Conservation (phyloP, 2,329 filamentous ascomycete species). For the Nothomitra cinnamomea region DNA sequence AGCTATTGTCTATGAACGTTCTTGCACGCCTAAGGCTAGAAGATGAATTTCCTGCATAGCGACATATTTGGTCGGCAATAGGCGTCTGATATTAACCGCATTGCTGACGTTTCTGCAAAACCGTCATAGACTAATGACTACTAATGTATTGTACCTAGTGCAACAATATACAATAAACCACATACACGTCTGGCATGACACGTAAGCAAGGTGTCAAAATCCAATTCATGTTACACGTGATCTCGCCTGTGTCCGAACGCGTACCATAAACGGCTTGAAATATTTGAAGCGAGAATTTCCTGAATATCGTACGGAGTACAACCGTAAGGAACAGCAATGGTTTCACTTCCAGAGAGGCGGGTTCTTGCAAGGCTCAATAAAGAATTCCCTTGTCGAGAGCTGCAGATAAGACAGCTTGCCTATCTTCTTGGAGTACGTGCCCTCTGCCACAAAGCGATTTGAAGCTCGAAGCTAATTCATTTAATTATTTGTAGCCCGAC, state of each 20-base stretch:
- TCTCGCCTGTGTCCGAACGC: too few relatives aligned
- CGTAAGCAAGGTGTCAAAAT: too few relatives aligned
- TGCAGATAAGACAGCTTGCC: conserved; percentile 29
- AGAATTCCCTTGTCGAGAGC: conserved; percentile 26
- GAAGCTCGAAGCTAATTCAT: background rate
- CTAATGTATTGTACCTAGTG: too few relatives aligned
- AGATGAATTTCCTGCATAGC: conserved; percentile 64
- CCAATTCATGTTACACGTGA: too few relatives aligned
- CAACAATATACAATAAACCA: too few relatives aligned
- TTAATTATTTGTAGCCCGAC: conserved; percentile 29
- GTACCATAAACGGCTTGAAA: too few relatives aligned
- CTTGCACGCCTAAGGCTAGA: conserved; percentile 77
- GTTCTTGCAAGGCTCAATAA: conserved; percentile 16
- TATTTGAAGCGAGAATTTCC: too few relatives aligned
- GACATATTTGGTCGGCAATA: background rate
- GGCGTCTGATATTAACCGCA: too few relatives aligned
- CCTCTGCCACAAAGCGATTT: background rate
- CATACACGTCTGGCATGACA: too few relatives aligned
- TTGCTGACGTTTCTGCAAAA: too few relatives aligned
- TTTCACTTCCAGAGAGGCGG: background rate
- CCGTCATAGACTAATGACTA: too few relatives aligned
- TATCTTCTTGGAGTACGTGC: conserved; percentile 22
- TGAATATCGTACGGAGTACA: too few relatives aligned
- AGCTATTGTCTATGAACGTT: conserved; percentile 98
- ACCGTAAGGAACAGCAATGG: background rate